phyloP scores from a whole-genome alignment of 78 protist species.

The Guillardia theta region DNA sequence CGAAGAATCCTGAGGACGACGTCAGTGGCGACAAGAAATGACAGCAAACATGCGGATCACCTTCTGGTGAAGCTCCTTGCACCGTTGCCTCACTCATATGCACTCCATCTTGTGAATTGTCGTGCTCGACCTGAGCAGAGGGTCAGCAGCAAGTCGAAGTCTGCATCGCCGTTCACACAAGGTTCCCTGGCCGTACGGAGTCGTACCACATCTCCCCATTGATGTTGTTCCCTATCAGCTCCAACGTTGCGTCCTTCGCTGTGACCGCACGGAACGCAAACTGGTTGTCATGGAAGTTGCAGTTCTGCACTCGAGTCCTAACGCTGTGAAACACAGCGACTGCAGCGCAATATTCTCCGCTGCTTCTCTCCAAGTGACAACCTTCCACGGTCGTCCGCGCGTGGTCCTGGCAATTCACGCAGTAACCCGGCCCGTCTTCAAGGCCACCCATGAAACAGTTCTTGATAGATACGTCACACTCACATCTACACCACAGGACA shows the following conservation, averaged over 20 bases:
- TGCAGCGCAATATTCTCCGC: not conserved
- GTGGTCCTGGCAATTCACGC: slow-evolving; percentile 13
- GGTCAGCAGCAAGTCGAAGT: no score
- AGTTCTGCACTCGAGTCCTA: not conserved
- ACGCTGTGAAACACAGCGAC: not conserved
- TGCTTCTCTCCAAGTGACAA: not conserved
- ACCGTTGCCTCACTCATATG: no score
- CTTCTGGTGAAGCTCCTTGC: no score
- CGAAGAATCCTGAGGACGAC: no score
- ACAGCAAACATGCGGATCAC: no score
- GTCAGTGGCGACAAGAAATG: no score
- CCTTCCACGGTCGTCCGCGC: not conserved
- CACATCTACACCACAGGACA: not conserved
- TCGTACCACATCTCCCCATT: not conserved
- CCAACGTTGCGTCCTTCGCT: not conserved
- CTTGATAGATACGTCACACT: not conserved
- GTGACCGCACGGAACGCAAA: not conserved
- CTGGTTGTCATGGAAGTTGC: not conserved
- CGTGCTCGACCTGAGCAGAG: no score
- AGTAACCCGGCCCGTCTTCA: not conserved
- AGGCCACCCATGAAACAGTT: not conserved
- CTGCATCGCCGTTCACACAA: no score
- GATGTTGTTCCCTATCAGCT: not conserved
- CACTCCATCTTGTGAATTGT: no score
- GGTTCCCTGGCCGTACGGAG: not conserved